Evolutionary conservation across 2,329 filamentous ascomycete genomes (phyloP).

Genomic region (Gliomastix tumulicola): DNA sequence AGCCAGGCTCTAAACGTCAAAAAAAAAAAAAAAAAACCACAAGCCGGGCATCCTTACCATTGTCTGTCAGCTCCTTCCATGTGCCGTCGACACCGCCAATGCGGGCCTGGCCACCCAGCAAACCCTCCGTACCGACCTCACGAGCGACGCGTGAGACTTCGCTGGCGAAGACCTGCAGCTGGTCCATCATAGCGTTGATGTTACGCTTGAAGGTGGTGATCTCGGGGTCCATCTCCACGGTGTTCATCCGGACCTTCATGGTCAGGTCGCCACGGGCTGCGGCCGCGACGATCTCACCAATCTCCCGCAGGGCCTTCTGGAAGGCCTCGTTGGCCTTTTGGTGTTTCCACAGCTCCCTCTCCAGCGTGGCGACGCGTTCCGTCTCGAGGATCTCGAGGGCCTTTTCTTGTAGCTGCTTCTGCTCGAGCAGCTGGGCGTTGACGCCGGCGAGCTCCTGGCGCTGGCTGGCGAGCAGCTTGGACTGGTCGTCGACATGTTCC

Average conservation of each 20-base stretch:
- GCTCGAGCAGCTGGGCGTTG: conserved; percentile 76
- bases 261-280: conserved; percentile 92
- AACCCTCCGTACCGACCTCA: conserved; percentile 93
- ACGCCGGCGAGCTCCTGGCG: conserved; percentile 80
- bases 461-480: conserved; percentile 83
- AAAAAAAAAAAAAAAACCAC: too few species aligned
- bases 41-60: conserved; percentile 42
- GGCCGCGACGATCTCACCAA: conserved; percentile 94
- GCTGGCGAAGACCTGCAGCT: conserved; percentile 91
- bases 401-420: conserved; percentile 77
- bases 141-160: conserved; percentile 92
- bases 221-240: conserved; percentile 95
- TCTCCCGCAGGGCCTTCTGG: conserved; percentile 93
- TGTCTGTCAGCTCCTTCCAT: conserved; percentile 94
- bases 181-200: conserved; percentile 99
- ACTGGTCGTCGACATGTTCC: conserved; percentile 89
- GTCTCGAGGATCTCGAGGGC: conserved; percentile 78
- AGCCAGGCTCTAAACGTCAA: too few species aligned
- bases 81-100: conserved; percentile 93
- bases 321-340: conserved; percentile 98
- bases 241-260: conserved; percentile 94
- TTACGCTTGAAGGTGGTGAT: conserved; percentile 97
- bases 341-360: conserved; percentile 92
- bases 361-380: conserved; percentile 80
- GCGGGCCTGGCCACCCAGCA: conserved; percentile 87